Percentiles rank a stretch among this genome's conserved stretches.
Evolutionary conservation across 2,329 filamentous ascomycete genomes (phyloP).

Genomic region (Macrophomina phaseolina): DNA sequence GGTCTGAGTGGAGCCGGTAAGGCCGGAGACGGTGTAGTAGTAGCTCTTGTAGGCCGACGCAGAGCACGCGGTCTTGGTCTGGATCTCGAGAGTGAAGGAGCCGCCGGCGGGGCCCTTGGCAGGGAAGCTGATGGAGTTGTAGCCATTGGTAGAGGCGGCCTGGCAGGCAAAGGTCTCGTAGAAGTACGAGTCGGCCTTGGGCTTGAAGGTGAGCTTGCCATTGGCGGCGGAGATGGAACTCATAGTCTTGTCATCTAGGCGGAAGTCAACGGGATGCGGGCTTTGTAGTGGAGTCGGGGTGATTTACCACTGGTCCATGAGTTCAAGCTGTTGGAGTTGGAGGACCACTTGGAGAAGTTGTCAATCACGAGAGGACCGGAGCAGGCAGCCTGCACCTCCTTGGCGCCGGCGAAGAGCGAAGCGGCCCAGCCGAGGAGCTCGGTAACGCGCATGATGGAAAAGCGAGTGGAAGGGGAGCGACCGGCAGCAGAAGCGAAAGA

Average conservation of each 20-base stretch:
- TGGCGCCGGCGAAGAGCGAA: slow-evolving; percentile 35
- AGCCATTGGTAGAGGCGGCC: slow-evolving; percentile 52
- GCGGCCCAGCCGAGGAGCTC: slow-evolving; percentile 42
- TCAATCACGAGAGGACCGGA: slow-evolving; percentile 44
- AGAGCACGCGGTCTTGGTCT: slow-evolving; percentile 54
- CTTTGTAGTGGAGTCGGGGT: no score
- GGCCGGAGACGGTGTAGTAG: slow-evolving; percentile 51
- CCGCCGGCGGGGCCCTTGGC: slow-evolving; percentile 53
- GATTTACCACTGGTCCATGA: slow-evolving; percentile 44
- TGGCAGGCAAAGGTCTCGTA: slow-evolving; percentile 61
- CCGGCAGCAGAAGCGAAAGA: slow-evolving; percentile 42
- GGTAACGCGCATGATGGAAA: slow-evolving; percentile 38
- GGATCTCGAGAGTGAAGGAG: slow-evolving; percentile 53
- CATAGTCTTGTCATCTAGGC: slow-evolving; percentile 58
- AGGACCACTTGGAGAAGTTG: slow-evolving; percentile 46
- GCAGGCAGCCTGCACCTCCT: slow-evolving; percentile 42
- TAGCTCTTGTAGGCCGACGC: slow-evolving; percentile 51
- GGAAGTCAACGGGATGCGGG: neutral
- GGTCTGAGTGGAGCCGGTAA: slow-evolving; percentile 58
- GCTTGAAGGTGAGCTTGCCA: slow-evolving; percentile 58
- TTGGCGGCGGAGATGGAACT: slow-evolving; percentile 49
- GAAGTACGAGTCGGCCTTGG: slow-evolving; percentile 57
- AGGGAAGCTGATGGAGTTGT: slow-evolving; percentile 55
- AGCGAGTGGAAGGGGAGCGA: slow-evolving; percentile 33
- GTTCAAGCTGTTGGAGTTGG: slow-evolving; percentile 44